Percentiles rank a stretch among this genome's conserved stretches.
Evolutionary conservation across 495 filamentous ascomycete species (phyloP).

Genomic region (Amphirosellinia nigrospora): DNA sequence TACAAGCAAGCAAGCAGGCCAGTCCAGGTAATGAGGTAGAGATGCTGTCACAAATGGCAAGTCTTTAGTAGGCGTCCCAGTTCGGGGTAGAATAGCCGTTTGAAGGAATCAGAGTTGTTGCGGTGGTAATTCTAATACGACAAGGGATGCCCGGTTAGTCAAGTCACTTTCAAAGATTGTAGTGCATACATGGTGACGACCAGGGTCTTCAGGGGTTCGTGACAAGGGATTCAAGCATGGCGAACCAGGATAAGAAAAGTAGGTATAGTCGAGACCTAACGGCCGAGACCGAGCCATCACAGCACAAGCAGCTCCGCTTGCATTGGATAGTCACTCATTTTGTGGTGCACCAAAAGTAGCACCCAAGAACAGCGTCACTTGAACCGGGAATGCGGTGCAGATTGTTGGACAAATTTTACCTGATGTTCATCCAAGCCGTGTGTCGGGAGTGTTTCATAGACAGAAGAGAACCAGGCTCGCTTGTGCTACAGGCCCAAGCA

Average conservation of each 20-base stretch:
- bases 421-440: slow-evolving; percentile 30
- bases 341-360: slow-evolving; percentile 25
- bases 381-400: slow-evolving; percentile 24
- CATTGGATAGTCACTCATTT: slow-evolving; percentile 21
- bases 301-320: slow-evolving; percentile 35
- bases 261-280: slow-evolving; percentile 1
- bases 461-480: slow-evolving; percentile 19
- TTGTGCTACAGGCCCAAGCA: slow-evolving; percentile 17
- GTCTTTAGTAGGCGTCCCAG: not conserved
- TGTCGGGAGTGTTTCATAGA: slow-evolving; percentile 42
- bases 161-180: not conserved
- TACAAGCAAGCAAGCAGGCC: not conserved
- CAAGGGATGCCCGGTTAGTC: slow-evolving; percentile 17
- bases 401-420: slow-evolving; percentile 33
- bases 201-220: not conserved
- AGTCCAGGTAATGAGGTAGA: not conserved
- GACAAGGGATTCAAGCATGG: slow-evolving; percentile 13
- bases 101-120: slow-evolving; percentile 8
- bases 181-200: slow-evolving; percentile 1
- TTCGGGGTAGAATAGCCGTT: slow-evolving; percentile 1
- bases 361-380: slow-evolving; percentile 15
- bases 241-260: slow-evolving; percentile 13
- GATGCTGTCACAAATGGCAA: not conserved
- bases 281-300: slow-evolving; percentile 20
- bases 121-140: slow-evolving; percentile 13